Evolutionary conservation across 805 yeast genomes (phyloP), one percentile per base, ranked within the genome.

Genomic region (Candida quercuum): DNA sequence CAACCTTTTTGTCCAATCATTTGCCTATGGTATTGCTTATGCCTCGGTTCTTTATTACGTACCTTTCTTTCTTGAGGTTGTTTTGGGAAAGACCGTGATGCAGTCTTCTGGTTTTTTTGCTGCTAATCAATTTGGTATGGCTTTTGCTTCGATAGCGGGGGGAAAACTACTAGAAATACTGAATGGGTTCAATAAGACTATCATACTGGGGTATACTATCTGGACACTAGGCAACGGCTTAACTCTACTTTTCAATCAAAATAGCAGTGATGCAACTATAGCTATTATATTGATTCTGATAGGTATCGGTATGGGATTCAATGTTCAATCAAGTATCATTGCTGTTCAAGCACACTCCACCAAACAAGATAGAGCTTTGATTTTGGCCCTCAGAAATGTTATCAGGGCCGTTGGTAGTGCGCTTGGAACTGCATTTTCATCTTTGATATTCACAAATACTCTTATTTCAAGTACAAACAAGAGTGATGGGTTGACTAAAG

Each of bases 1-100:
- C 34, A 46, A 64, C 18, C 57, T 67, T 38, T 44, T 62, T 26
- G 31, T 47, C 37, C 65, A 64, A 41, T 65, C 66, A 36, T 61
- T 76, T 41, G 54, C 71, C 28, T 72, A 71, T 48, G 81, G 81
- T 3, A 57, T 69, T 40, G 62, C 64, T 1, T 76, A 67, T 56
- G 72, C 51, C 48, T 61, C 75, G 19, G 66, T 68, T 48, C 52
- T 61, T 28, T 74, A 68, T 51, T 74, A 67, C 44, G 45, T 74
- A 25, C 78, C 81, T 2, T 64, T 67, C 36, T 70, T 72, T 47
- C 58, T 48, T 52, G 52, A 56, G 1, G 52, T 70, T 3, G 51
- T 71, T 30, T 55, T 56, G 25, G 54, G 74, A 4, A 26, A 26
- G 17, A 20, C 20, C 15, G 25, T 41, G 9, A 22, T 31, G 19